phyloP scores from a whole-genome alignment of 2,329 filamentous ascomycete genomes.

The Lasiodiplodia sp. region DNA sequence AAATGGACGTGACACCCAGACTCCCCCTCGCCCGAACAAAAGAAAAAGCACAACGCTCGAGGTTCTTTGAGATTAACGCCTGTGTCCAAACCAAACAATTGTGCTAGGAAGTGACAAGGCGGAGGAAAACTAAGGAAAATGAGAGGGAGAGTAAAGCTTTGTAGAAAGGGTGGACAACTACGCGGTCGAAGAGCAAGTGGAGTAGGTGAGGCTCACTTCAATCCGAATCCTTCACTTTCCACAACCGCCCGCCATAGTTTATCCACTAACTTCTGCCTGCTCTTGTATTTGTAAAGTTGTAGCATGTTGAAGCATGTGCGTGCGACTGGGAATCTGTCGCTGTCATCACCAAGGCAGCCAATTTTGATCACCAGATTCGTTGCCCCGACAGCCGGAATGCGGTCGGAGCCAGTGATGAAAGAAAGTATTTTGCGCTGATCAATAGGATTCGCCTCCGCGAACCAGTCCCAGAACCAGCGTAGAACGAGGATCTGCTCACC shows the following conservation, averaged over 20 bases:
- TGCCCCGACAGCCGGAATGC: conserved; percentile 87
- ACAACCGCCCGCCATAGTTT: conserved; percentile 86
- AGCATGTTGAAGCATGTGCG: conserved; percentile 91
- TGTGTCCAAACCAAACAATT: neutral
- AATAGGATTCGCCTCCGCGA: conserved; percentile 68
- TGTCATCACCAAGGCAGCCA: conserved; percentile 76
- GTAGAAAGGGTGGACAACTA: neutral
- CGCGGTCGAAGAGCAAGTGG: neutral
- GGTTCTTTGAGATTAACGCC: neutral
- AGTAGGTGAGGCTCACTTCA: conserved; percentile 65
- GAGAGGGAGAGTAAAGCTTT: neutral
- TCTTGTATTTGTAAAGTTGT: conserved; percentile 75
- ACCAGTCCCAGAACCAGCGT: conserved; percentile 88
- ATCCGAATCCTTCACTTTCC: conserved; percentile 90
- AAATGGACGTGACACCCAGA: neutral
- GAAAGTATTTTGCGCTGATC: conserved; percentile 81
- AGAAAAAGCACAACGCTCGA: neutral
- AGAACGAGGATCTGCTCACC: conserved; percentile 61
- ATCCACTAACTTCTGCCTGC: conserved; percentile 70
- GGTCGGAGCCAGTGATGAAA: conserved; percentile 90
- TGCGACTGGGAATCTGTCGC: conserved; percentile 79
- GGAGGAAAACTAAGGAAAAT: neutral
- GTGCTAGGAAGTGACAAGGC: neutral
- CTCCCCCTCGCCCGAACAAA: neutral
- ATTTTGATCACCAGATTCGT: conserved; percentile 80